Evolutionary conservation across 177 flowering plant genomes (phyloP), one percentile per base, ranked within the genome.

Genomic region (Vitis hybrid): DNA sequence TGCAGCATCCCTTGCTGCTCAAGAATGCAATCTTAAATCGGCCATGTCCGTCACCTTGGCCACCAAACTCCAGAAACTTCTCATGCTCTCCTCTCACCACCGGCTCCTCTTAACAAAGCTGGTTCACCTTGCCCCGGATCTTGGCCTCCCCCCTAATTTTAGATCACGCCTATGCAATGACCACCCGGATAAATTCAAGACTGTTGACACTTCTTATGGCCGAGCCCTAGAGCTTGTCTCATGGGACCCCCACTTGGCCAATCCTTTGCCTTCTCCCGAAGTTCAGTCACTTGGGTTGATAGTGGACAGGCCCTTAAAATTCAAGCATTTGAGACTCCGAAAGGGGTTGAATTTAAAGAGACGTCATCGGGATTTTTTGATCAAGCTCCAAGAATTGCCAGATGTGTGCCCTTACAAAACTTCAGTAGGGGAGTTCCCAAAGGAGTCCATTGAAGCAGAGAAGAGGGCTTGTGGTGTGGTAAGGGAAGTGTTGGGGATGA

Each of bases 381-480:
- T 87, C 15, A 89, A 78, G 71, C 89, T 91, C 65, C 75, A 55
- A 26, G 98, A 93, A 50, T 10, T 86, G 62, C 86, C 87, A 1
- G 84, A 81, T 67, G 78, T 93, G 5, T 86, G 88, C 63, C 98
- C 97, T 3, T 95, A 90, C 71, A 72, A 59, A 16, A 73, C 82
- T 19, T 67, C 73, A 11, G 65, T 59, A 3, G 80, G 66, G 22
- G 88, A 80, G 11, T 63, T 83, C 15, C 61, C 61, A 1, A 82
- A 83, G 55, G 83, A 79, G 72, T 85, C 90, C n/a, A 73, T 88
- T 19, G 88, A 82, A 69, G 90, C 93, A 2, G 97, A 95, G 82
- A 95, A 91, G 80, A 87, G 97, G 78, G 91, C 92, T 29, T 95
- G 98, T 75, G 89, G 69, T 2, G 86, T 93, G 68, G 94, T 93